Evolutionary conservation across 768 basidiomycete species (phyloP).

Genomic region (Mycena leptocephala): DNA sequence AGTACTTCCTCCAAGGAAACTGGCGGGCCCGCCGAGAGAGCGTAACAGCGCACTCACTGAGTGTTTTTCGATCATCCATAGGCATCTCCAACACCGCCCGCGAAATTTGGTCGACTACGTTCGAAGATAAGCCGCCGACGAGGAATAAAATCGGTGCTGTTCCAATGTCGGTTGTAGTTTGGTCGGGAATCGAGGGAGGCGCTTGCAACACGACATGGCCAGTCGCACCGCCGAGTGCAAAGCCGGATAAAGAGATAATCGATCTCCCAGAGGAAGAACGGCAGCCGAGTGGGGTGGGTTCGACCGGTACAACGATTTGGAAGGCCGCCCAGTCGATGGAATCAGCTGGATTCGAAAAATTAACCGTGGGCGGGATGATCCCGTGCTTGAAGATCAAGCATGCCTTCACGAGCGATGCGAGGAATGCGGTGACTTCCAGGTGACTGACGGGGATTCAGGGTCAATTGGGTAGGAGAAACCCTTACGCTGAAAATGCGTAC

Average conservation of each 20-base stretch:
- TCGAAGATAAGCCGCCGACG: not conserved
- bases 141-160: not conserved
- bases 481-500: not conserved
- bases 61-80: not conserved
- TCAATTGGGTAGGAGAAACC: not conserved
- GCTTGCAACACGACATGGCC: slow-evolving; percentile 47
- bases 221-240: slow-evolving; percentile 50
- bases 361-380: slow-evolving; percentile 48
- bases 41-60: slow-evolving; percentile 5
- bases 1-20: slow-evolving; percentile 32
- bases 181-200: slow-evolving; percentile 21
- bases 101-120: not conserved
- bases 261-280: slow-evolving; percentile 33
- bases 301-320: slow-evolving; percentile 40
- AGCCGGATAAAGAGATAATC: slow-evolving; percentile 47
- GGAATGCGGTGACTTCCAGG: slow-evolving; percentile 2
- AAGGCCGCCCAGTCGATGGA: slow-evolving; percentile 47
- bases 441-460: slow-evolving; percentile 3
- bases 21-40: slow-evolving; percentile 37
- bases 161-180: not conserved
- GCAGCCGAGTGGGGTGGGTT: slow-evolving; percentile 32
- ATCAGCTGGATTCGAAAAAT: slow-evolving; percentile 41
- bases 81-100: not conserved
- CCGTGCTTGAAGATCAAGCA: slow-evolving; percentile 44
- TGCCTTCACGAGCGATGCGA: slow-evolving; percentile 40